Base-by-base conservation (phyloP, 257 asterid species). In the Marsdenia floribunda region DNA sequence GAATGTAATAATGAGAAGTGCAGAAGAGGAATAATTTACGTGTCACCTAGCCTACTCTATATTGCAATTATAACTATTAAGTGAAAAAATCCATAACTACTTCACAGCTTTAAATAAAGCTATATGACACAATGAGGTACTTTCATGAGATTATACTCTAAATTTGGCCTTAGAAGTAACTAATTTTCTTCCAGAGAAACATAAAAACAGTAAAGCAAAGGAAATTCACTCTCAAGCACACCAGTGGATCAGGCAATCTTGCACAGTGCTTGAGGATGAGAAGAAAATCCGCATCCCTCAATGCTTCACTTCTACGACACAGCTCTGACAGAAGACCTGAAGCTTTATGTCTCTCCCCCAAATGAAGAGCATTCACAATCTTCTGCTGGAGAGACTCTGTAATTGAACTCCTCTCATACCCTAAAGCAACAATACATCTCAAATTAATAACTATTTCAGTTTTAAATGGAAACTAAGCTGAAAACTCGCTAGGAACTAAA, bases 191-290 rank as follows among this genome's bases (percentile, higher is more conserved):
- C 16, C 33, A 66, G 22, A 42, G 61, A 69, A 42, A 70, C 22
- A 64, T 44, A 26, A 60, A 38, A 69, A 46, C 11, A 16, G 66
- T 49, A 71, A 26, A 75, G 73, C 54, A 72, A 73, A 33, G 13
- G 57, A 40, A 74, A 82, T 68, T 40, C 52, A 77, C 15, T 58
- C 58, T 74, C 76, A 74, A 74, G 57, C 86, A 65, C 81, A 91
- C 98, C 92, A 89, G 75, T 73, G 97, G 95, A 83, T 93, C 97
- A 38, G 91, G 96, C 76, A 79, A 78, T 75, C 82, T 79, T 11
- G 97, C 92, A 83, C 96, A 93, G 77, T 83, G 82, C 72, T 82
- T 83, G 82, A 93, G 91, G 76, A 93, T 85, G 63, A 72, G 77
- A 79, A 82, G 63, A 78, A 93, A 91, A 83, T 87, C 88, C 66